Evolutionary conservation across 805 yeast species (phyloP).

Genomic region (Suhomyces sp.): DNA sequence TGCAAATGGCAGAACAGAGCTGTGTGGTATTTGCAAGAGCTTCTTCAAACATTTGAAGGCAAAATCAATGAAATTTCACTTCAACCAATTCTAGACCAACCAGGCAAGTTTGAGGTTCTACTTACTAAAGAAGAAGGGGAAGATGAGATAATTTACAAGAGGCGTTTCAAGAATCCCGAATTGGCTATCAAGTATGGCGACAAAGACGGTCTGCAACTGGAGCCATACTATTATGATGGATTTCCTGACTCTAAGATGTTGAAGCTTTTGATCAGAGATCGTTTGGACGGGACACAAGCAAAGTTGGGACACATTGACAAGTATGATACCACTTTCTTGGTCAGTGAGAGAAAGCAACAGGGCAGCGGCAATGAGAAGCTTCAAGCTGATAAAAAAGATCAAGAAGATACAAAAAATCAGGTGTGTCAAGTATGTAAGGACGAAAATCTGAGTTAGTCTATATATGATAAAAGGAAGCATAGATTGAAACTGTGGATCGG

Average conservation of each 20-base stretch:
- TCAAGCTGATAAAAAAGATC: too few species aligned
- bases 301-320: conserved; percentile 65
- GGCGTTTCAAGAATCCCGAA: conserved; percentile 46
- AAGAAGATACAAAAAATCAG: too few species aligned
- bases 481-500: too few species aligned
- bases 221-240: conserved; percentile 52
- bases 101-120: conserved; percentile 19
- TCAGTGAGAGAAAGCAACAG: neutral
- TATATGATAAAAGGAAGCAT: too few species aligned
- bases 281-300: conserved; percentile 53
- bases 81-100: conserved; percentile 23
- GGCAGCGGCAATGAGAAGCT: too few species aligned
- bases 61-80: conserved; percentile 38
- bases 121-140: conserved; percentile 2
- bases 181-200: conserved; percentile 18
- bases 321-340: conserved; percentile 4
- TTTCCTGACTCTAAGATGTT: conserved; percentile 84
- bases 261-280: conserved; percentile 64
- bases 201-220: conserved; percentile 21
- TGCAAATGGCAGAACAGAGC: conserved; percentile 91
- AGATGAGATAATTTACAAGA: conserved; percentile 48
- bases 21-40: conserved; percentile 83
- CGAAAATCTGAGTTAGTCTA: too few species aligned
- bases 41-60: conserved; percentile 77
- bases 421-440: too few species aligned